Evolutionary conservation across 2,329 filamentous ascomycete species (phyloP).

Genomic region (Metarhizium robertsii): DNA sequence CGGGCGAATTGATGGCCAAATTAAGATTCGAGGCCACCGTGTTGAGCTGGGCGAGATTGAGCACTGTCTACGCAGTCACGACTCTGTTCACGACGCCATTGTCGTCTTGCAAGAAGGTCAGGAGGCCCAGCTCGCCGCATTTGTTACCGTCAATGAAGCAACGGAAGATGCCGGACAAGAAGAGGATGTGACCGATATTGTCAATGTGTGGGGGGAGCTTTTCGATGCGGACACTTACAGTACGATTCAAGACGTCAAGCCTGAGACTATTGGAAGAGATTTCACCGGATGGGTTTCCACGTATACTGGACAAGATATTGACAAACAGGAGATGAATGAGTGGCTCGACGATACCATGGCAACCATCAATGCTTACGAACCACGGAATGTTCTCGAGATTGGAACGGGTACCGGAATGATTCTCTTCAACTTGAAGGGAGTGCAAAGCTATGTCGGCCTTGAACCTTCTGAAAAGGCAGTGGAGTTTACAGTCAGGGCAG

Average conservation of each 20-base stretch:
- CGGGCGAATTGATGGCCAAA: too few relatives aligned
- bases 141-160: too few relatives aligned
- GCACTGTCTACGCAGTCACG: too few relatives aligned
- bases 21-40: too few relatives aligned
- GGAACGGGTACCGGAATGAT: slow-evolving; percentile 17
- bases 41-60: too few relatives aligned
- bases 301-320: background rate
- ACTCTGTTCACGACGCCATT: too few relatives aligned
- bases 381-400: slow-evolving; percentile 17
- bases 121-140: too few relatives aligned
- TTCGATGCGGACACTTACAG: background rate
- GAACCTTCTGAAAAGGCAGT: slow-evolving; percentile 16
- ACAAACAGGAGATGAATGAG: background rate
- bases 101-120: too few relatives aligned
- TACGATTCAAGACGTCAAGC: background rate
- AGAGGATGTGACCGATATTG: background rate
- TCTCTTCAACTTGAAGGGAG: slow-evolving; percentile 11
- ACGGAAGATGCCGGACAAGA: background rate
- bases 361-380: background rate
- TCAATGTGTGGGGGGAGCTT: background rate
- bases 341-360: slow-evolving; percentile 4
- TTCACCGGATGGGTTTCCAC: slow-evolving; percentile 1
- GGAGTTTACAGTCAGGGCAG: slow-evolving; percentile 10
- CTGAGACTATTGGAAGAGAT: background rate
- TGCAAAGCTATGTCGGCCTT: slow-evolving; percentile 18